These are phyloP conservation scores for Candida hispaniensis DNA, from an alignment of 805 yeast genomes.

Conservation along the genomic window DNA sequence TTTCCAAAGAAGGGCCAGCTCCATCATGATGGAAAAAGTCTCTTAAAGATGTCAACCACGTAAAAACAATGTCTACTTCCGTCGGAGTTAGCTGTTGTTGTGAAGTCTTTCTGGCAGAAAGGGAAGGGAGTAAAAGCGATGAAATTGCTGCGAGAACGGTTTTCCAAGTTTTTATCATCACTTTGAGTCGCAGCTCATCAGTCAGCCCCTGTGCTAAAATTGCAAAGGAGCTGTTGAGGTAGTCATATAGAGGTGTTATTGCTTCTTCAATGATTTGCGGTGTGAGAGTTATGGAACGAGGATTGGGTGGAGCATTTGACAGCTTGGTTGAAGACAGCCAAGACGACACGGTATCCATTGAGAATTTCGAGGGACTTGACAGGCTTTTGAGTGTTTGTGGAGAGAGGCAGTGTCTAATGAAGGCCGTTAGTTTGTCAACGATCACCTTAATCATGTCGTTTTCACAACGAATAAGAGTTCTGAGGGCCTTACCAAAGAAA, in stretches of 20 bases:
- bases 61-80: constrained; percentile 58
- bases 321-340: constrained; percentile 28
- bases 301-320: constrained; percentile 13
- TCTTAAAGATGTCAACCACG: constrained; percentile 59
- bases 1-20: constrained; percentile 63
- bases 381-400: constrained; percentile 44
- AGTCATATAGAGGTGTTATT: constrained; percentile 62
- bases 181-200: constrained; percentile 43
- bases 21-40: constrained; percentile 76
- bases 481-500: constrained; percentile 63
- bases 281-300: constrained; percentile 18
- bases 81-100: constrained; percentile 40
- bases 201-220: constrained; percentile 53
- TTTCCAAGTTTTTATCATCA: constrained; percentile 75
- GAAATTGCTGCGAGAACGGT: constrained; percentile 61
- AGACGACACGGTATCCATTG: constrained; percentile 25
- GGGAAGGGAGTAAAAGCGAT: constrained; percentile 58
- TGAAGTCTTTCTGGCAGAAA: constrained; percentile 33
- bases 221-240: constrained; percentile 55
- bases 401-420: constrained; percentile 49
- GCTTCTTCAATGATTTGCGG: constrained; percentile 44
- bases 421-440: constrained; percentile 60
- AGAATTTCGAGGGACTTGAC: constrained; percentile 23
- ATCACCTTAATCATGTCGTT: constrained; percentile 58
- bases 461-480: constrained; percentile 52